Base-by-base conservation (phyloP, 805 yeast genomes). In the Candida caryicola region DNA sequence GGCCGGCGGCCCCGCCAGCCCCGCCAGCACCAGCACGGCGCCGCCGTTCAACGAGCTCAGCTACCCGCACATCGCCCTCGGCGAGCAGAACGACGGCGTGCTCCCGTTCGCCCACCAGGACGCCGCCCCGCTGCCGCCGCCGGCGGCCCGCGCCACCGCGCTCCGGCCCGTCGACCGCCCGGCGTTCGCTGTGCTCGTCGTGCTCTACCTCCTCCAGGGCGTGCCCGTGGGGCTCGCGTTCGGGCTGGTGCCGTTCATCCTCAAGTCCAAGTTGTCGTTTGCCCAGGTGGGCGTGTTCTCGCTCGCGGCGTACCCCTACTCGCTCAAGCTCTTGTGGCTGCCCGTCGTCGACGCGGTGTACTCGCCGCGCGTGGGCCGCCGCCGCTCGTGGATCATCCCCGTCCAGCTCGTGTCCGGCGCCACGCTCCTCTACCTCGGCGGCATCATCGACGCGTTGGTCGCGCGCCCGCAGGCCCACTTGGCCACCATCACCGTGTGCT, bases 191-290 rank as follows among this genome's bases (percentile, higher is more conserved):
- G 70, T 91, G 5, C 66, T 91, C 40, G 81, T 88, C 4, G 53
- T 85, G 4, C 65, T 93, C 23, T 93, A 93, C 57, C 66, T 89
- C 34, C 72, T 90, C 5, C 99, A 93, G 59, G 99, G 99, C n/a
- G 80, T 93, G 4, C 99, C 99, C 0, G 95, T 90, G 10, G 99
- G 99, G 0, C 64, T 93, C 23, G 95, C 96, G 1, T 89, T 91
- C 66, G 99, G 99, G 2, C 81, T 95, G 1, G 75, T 93, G 8
- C 99, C 99, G 1, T 93, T 90, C 54, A 64, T 93, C 14, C 71
- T 93, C 40, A 93, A 93, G 57, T 76, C 91, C 3, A 80, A 84
- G 40, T 73, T 91, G 12, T 76, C 89, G 9, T 93, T 86, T 56
- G 80, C 96, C 0, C 95, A 90, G 52, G 85, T 93, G 5, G 99